Percentiles rank a stretch among this genome's conserved stretches.
Conservation (phyloP, 2,329 filamentous ascomycete species). For the Talaromyces sp. region DNA sequence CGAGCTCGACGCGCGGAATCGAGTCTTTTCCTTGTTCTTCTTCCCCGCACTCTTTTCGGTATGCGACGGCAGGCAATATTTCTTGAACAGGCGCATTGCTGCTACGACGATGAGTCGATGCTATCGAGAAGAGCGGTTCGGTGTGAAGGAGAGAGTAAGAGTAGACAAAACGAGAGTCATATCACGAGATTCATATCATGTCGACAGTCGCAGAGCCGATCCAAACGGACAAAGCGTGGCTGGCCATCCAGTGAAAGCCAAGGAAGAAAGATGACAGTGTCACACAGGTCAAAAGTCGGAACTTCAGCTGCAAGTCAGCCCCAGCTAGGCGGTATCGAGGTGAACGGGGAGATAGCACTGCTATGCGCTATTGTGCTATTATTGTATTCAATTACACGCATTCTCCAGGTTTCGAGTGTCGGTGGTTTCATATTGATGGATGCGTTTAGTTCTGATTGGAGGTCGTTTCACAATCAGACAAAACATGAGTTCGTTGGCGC, state of each 20-base stretch:
- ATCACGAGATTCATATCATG: neutral
- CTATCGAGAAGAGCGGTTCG: neutral
- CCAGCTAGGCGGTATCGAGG: neutral
- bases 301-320: neutral
- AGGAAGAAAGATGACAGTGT: neutral
- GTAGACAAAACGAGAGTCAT: neutral
- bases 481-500: neutral
- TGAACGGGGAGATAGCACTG: neutral
- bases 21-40: neutral
- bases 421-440: slow-evolving; percentile 1
- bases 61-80: slow-evolving; percentile 6
- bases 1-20: neutral
- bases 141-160: neutral
- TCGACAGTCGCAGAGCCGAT: neutral
- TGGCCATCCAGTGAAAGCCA: neutral
- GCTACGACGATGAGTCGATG: neutral
- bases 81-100: slow-evolving; percentile 11
- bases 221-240: neutral
- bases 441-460: neutral
- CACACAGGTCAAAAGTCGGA: neutral
- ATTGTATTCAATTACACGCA: neutral
- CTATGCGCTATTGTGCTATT: too few species aligned
- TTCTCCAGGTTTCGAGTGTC: neutral
- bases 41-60: slow-evolving; percentile 5
- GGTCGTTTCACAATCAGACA: neutral